A percentile compares a stretch with the other conserved stretches of the same genome.
Evolutionary conservation across 225 moss, liverwort and hornwort species (phyloP).

Genomic region (Asterella californica): DNA sequence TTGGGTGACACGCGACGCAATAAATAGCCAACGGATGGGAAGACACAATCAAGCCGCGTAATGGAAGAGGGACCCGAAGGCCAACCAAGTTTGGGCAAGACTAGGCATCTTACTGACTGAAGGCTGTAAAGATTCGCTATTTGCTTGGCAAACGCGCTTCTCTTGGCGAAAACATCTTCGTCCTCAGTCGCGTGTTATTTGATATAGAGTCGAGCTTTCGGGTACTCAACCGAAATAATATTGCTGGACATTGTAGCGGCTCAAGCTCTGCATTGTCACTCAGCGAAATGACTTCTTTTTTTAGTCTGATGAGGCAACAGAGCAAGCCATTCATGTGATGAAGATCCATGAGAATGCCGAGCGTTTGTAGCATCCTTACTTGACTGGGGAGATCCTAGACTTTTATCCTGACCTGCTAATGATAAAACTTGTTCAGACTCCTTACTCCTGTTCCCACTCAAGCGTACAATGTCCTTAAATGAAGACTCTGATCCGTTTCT

Average conservation of each 20-base stretch:
- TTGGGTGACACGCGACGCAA: too few relatives aligned
- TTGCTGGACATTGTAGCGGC: constrained; percentile 18
- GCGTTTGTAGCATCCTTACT: constrained; percentile 1
- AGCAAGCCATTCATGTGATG: constrained; percentile 16
- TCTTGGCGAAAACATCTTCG: constrained; percentile 24
- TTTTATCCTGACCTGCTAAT: constrained; percentile 28
- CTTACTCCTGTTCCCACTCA: constrained; percentile 30
- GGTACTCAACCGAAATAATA: constrained; percentile 26
- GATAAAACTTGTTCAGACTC: constrained; percentile 25
- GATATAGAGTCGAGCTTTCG: constrained; percentile 25
- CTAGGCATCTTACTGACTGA: constrained; percentile 21
- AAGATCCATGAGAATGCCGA: constrained; percentile 1
- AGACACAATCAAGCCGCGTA: too few relatives aligned
- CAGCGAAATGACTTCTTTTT: constrained; percentile 17
- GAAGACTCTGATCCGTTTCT: constrained; percentile 19
- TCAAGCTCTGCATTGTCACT: constrained; percentile 20
- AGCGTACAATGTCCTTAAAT: constrained; percentile 18
- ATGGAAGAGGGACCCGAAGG: too few relatives aligned
- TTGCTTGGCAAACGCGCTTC: not conserved
- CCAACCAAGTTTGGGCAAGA: not conserved
- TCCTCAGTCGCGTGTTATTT: constrained; percentile 12
- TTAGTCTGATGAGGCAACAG: constrained; percentile 20
- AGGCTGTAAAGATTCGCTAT: constrained; percentile 4
- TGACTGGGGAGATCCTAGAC: constrained; percentile 19
- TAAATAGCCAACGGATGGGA: too few relatives aligned